Percentiles rank a stretch among this genome's conserved stretches.
phyloP scores from a whole-genome alignment of 1,284 basidiomycete species.

The Ganoderma lingzhi region DNA sequence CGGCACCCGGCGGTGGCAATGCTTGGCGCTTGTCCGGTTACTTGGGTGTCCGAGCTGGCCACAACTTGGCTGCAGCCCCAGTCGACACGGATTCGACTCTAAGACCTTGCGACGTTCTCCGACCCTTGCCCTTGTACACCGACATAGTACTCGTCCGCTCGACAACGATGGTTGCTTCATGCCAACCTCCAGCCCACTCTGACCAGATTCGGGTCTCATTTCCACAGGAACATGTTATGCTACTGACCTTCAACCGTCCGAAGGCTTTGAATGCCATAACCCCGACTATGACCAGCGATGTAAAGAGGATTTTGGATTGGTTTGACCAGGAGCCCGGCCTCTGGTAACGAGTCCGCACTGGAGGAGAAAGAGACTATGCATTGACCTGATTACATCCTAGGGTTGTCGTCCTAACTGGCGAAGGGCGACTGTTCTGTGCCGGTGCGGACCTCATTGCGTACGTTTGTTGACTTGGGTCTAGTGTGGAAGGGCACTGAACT shows the following conservation, averaged over 20 bases:
- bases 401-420: conserved; percentile 82
- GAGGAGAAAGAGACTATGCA: background rate
- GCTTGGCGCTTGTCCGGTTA: background rate
- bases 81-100: no score
- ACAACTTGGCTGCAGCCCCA: background rate
- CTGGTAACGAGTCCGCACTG: conserved; percentile 54
- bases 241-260: conserved; percentile 81
- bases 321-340: conserved; percentile 77
- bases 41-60: background rate
- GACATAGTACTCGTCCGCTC: background rate
- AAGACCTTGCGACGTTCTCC: background rate
- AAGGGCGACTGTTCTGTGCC: conserved; percentile 82
- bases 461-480: conserved; percentile 37
- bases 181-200: conserved; percentile 57
- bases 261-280: conserved; percentile 79
- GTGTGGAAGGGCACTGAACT: background rate
- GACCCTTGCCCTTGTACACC: background rate
- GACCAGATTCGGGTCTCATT: conserved; percentile 65
- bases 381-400: conserved; percentile 44
- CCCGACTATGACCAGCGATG: conserved; percentile 62
- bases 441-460: conserved; percentile 82
- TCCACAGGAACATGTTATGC: conserved; percentile 72
- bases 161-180: background rate
- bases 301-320: conserved; percentile 73
- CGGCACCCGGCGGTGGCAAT: background rate